Percentiles rank a stretch among this genome's conserved stretches.
These are phyloP conservation scores for Aphanocladium album DNA, from an alignment of 2,329 filamentous ascomycete genomes.

Conservation along the genomic window DNA sequence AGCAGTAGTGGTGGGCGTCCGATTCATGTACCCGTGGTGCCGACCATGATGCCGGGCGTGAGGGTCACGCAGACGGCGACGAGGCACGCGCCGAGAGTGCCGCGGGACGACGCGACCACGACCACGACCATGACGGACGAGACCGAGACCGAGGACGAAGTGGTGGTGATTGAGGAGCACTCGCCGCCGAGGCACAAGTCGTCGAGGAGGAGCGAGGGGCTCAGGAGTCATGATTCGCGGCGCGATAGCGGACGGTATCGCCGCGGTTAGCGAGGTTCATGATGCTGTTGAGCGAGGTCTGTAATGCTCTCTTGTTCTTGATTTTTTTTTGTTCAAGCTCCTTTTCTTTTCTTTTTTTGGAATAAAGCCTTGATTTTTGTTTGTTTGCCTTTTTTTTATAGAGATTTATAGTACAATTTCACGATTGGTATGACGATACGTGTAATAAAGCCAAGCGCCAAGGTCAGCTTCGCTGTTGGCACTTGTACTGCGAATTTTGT, in stretches of 20 bases:
- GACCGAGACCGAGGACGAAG: slow-evolving; percentile 32
- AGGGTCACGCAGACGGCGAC: neutral
- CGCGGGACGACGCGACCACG: neutral
- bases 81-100: neutral
- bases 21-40: neutral
- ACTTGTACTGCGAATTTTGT: no score
- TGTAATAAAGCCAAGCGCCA: no score
- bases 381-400: neutral
- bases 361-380: neutral
- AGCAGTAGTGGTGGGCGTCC: neutral
- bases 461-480: no score
- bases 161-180: slow-evolving; percentile 33
- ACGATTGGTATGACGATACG: neutral
- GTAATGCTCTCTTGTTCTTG: neutral
- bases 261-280: no score
- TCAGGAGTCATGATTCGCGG: slow-evolving; percentile 1
- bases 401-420: neutral
- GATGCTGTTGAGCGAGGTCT: no score
- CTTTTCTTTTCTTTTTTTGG: no score
- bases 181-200: slow-evolving; percentile 24
- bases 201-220: neutral
- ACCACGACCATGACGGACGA: slow-evolving; percentile 19
- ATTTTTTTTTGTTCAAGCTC: neutral
- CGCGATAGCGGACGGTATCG: slow-evolving; percentile 2
- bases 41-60: slow-evolving; percentile 7